These are phyloP conservation scores for Talaromyces wortmannii DNA, from an alignment of 495 filamentous ascomycete species.

Conservation along the genomic window DNA sequence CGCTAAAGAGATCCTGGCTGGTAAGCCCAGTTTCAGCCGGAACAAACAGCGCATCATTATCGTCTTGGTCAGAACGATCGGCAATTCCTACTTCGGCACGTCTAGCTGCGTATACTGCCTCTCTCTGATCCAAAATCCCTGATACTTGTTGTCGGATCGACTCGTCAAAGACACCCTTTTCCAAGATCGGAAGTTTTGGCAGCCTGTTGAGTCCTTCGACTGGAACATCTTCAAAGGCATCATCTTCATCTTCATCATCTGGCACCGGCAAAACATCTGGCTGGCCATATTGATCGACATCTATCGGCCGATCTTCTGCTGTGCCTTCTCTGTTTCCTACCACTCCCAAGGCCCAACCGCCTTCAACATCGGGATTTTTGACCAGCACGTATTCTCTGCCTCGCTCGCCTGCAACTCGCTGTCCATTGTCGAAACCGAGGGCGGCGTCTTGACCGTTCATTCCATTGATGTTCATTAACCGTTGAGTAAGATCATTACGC, in stretches of 20 bases:
- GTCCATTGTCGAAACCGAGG: conserved; percentile 48
- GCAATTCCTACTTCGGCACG: conserved; percentile 11
- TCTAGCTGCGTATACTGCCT: conserved; percentile 33
- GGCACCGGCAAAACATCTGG: conserved; percentile 37
- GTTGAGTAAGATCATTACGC: conserved; percentile 90
- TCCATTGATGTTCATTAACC: conserved; percentile 89
- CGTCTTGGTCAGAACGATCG: conserved; percentile 17
- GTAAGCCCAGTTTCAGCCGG: conserved; percentile 27
- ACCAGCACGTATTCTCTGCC: conserved; percentile 92
- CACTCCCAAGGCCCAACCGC: conserved; percentile 95
- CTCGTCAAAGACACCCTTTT: conserved; percentile 29
- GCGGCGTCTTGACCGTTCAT: conserved; percentile 72
- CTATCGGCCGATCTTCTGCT: conserved; percentile 74
- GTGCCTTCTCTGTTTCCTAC: conserved; percentile 77
- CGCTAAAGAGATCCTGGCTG: conserved; percentile 32
- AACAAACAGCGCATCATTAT: conserved; percentile 63
- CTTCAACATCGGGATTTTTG: conserved; percentile 89
- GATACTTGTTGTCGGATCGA: conserved; percentile 26
- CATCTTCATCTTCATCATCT: conserved; percentile 52
- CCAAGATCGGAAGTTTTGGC: conserved; percentile 52
- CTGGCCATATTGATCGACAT: conserved; percentile 67
- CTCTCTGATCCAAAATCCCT: conserved; percentile 35
- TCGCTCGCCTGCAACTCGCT: conserved; percentile 80
- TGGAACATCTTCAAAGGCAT: conserved; percentile 89
- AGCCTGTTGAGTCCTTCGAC: conserved; percentile 89